A percentile compares a stretch with the other conserved stretches of the same genome.
These are phyloP conservation scores for Debaryomyces sp. DNA, from an alignment of 1,139 yeast genomes.

Conservation along the genomic window DNA sequence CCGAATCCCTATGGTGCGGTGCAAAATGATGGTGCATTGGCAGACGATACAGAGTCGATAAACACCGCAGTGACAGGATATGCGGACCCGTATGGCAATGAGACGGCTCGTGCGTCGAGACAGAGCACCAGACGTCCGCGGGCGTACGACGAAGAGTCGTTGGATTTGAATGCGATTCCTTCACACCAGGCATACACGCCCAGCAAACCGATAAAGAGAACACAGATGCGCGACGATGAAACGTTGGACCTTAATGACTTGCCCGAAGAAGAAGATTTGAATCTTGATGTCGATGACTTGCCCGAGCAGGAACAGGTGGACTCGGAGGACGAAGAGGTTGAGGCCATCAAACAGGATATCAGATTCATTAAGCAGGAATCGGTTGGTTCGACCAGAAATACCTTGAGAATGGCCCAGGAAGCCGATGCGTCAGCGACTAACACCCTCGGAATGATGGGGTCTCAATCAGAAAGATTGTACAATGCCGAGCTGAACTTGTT, in stretches of 20 bases:
- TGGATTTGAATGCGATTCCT: conserved; percentile 47
- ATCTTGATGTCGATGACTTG: conserved; percentile 45
- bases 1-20: neutral
- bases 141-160: conserved; percentile 30
- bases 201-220: conserved; percentile 30
- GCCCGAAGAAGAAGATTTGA: conserved; percentile 44
- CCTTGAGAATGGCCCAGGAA: conserved; percentile 84
- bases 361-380: conserved; percentile 87
- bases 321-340: conserved; percentile 84
- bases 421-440: conserved; percentile 92
- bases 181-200: conserved; percentile 34
- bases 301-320: conserved; percentile 51
- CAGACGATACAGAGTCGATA: neutral
- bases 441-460: conserved; percentile 88
- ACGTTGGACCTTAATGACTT: conserved; percentile 40
- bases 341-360: conserved; percentile 82
- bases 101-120: conserved; percentile 6
- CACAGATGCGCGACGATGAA: conserved; percentile 23
- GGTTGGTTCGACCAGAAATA: conserved; percentile 81
- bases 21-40: neutral
- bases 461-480: conserved; percentile 85
- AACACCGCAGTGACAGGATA: neutral
- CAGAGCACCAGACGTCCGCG: conserved; percentile 7
- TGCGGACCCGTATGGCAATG: conserved; percentile 15
- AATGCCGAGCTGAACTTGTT: conserved; percentile 78